Evolutionary conservation across 192 early-diverging fungal genomes (phyloP), one percentile per base, ranked within the genome.

Genomic region (Rhizoclosmatium globosum): DNA sequence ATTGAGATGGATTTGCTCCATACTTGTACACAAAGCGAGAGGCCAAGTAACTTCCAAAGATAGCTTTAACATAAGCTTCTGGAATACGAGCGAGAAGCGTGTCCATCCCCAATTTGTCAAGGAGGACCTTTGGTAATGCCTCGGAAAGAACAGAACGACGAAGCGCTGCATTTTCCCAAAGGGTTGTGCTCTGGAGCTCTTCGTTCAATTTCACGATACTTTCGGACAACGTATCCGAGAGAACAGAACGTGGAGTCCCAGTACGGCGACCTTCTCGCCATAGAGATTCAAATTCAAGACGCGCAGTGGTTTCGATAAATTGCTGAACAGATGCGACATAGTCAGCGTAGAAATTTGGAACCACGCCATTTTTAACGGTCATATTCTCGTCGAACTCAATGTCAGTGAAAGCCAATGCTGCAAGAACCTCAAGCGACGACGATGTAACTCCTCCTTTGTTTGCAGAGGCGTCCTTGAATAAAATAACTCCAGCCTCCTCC

Each of bases 381-480:
- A 99, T 99, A 81, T 94, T 84, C 67, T 94, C 88, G 53, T 84
- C 88, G 79, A 97, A 97, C 85, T 94, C 95, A 57, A 91, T 92
- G 83, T 99, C 96, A 64, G 88, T 93, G 81, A 99, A 95, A 7
- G 97, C 88, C 84, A 99, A 90, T 23, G 97, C 97, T 72, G 97
- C 97, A 76, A 99, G 88, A 3, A 99, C 97, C 82, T 99, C 97
- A 19, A 99, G 89, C 11, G 96, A 98, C 3, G 96, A 97, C 31
- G 96, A 99, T 0, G 97, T 98, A 19, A 99, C 97, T 86, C 97
- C 97, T 72, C 97, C 97, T 90, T 99, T 99, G 89, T 99, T 99
- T 81, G 97, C 96, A 15, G 97, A 99, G 23, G 97, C 95, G 81
- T 99, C 97, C 91, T 99, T 99, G 91, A 97, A 98, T 75, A 98